Conservation (phyloP, 2,329 filamentous ascomycete species). For the Raffaelea ambrosiae region DNA sequence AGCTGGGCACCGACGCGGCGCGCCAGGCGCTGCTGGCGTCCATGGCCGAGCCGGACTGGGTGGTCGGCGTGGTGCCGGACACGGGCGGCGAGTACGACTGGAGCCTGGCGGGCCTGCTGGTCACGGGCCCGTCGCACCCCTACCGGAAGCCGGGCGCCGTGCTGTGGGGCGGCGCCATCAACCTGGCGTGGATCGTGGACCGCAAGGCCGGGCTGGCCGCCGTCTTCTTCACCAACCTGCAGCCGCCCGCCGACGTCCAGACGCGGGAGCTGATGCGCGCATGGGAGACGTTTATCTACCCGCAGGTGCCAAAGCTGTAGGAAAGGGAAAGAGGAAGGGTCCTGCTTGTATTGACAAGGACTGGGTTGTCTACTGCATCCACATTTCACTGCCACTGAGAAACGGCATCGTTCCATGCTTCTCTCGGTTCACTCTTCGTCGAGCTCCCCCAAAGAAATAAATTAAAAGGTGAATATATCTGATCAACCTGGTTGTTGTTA, state of each 20-base stretch:
- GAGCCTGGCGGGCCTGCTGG: conserved; percentile 33
- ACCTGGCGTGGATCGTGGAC: conserved; percentile 34
- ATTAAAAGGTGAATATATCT: too few species aligned
- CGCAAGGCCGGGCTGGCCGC: conserved; percentile 29
- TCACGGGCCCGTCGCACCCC: conserved; percentile 25
- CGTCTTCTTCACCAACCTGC: conserved; percentile 31
- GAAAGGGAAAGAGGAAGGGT: neutral
- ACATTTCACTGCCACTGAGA: too few species aligned
- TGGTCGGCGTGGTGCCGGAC: conserved; percentile 20
- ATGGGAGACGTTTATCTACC: conserved; percentile 32
- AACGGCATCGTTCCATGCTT: too few species aligned
- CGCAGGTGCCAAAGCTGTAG: conserved; percentile 12
- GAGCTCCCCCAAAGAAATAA: too few species aligned
- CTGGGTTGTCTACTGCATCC: too few species aligned
- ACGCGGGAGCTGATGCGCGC: conserved; percentile 22
- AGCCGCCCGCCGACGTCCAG: conserved; percentile 29
- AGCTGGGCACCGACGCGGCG: conserved; percentile 23
- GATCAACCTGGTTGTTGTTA: too few species aligned
- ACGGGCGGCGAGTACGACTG: conserved; percentile 28
- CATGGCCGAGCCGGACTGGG: conserved; percentile 18
- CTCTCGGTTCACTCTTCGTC: too few species aligned
- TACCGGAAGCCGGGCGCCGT: conserved; percentile 29
- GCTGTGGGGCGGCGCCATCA: conserved; percentile 36
- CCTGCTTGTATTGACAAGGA: neutral
- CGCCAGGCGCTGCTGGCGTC: conserved; percentile 16